phyloP scores from a whole-genome alignment of 768 basidiomycete species.

The Auricularia heimuer region DNA sequence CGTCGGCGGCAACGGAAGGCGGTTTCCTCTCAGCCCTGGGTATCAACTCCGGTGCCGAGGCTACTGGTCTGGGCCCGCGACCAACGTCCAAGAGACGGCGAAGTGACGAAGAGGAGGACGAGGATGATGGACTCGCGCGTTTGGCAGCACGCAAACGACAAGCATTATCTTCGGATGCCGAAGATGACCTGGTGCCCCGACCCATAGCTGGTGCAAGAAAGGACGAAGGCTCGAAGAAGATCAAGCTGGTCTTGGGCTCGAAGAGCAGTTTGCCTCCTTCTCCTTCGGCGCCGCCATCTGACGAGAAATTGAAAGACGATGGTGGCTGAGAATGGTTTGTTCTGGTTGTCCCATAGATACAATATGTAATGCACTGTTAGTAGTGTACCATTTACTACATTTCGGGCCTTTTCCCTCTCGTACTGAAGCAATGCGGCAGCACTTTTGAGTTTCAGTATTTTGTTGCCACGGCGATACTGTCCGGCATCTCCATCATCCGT shows the following conservation, averaged over 20 bases:
- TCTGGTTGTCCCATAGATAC: background rate
- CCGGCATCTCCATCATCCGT: background rate
- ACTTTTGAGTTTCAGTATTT: background rate
- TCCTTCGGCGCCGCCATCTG: background rate
- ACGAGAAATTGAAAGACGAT: constrained; percentile 1
- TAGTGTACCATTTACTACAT: background rate
- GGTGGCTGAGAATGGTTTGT: background rate
- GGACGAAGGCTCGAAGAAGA: background rate
- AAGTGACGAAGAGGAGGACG: background rate
- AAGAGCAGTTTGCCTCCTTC: background rate
- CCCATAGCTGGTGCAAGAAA: background rate
- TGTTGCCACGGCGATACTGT: background rate
- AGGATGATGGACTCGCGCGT: background rate
- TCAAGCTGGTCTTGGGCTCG: background rate
- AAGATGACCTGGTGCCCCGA: background rate
- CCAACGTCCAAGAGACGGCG: background rate
- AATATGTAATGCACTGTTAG: constrained; percentile 1
- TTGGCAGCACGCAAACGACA: background rate
- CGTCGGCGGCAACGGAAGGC: background rate
- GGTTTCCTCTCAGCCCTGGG: background rate
- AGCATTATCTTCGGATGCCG: background rate
- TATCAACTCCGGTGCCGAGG: background rate
- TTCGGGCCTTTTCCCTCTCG: background rate
- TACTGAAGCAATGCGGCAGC: background rate
- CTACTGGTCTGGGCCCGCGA: background rate